Evolutionary conservation across 208 protist genomes (phyloP).

Genomic region (Crithidia mellificae): DNA sequence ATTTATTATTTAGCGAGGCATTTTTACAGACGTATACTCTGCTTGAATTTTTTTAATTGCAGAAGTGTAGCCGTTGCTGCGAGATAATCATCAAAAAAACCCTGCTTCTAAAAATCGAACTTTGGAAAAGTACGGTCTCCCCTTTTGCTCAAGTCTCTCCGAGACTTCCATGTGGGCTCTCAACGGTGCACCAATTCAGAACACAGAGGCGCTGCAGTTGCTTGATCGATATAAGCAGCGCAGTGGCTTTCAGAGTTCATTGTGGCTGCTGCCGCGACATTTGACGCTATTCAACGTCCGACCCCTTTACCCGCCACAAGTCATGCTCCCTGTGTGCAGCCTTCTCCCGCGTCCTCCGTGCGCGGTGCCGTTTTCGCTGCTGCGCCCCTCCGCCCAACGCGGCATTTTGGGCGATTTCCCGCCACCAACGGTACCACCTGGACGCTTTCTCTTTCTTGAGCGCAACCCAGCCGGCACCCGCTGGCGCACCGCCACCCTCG

Average conservation of each 20-base stretch:
- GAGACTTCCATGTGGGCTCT: slow-evolving; percentile 40
- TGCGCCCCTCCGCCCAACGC: slow-evolving; percentile 11
- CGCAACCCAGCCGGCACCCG: not conserved
- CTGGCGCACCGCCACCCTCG: slow-evolving; percentile 34
- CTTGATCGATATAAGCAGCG: slow-evolving; percentile 20
- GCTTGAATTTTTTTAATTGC: no score
- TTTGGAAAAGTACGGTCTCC: no score
- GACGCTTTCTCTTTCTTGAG: slow-evolving; percentile 27
- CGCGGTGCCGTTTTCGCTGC: slow-evolving; percentile 35
- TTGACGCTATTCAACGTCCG: slow-evolving; percentile 34
- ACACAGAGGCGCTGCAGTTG: slow-evolving; percentile 20
- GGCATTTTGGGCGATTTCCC: slow-evolving; percentile 19
- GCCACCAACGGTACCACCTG: slow-evolving; percentile 13
- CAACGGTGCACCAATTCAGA: slow-evolving; percentile 28
- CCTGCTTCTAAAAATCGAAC: no score
- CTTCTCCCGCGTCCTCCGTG: slow-evolving; percentile 20
- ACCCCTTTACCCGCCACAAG: slow-evolving; percentile 14
- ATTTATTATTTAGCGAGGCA: no score
- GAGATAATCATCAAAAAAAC: no score
- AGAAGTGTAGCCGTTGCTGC: no score
- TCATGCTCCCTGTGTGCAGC: slow-evolving; percentile 24
- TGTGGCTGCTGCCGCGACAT: slow-evolving; percentile 48
- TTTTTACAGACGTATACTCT: no score
- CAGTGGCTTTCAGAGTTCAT: slow-evolving; percentile 38
- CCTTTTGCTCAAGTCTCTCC: no score